Conservation (phyloP, 2,329 filamentous ascomycete genomes). For the Alternaria brassicicola region DNA sequence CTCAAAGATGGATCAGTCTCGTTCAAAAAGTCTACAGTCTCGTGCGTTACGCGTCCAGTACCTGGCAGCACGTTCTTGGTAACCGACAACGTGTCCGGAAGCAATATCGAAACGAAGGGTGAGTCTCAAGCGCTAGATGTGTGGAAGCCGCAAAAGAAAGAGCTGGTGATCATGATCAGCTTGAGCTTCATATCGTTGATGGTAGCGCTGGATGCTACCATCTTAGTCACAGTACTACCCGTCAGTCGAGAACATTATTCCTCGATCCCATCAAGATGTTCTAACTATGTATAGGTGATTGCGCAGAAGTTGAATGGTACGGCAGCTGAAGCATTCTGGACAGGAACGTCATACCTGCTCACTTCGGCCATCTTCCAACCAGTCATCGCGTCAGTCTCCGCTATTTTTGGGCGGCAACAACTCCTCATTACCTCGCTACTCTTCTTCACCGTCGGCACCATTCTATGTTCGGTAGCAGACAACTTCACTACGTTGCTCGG, state of each 20-base stretch:
- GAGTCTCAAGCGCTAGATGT: not conserved
- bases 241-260: constrained; percentile 14
- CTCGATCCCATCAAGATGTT: not conserved
- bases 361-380: constrained; percentile 68
- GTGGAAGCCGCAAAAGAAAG: constrained; percentile 24
- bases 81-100: not conserved
- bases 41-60: not conserved
- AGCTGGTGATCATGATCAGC: constrained; percentile 36
- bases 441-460: constrained; percentile 56
- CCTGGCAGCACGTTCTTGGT: constrained; percentile 2
- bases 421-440: constrained; percentile 47
- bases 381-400: constrained; percentile 47
- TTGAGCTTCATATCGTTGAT: constrained; percentile 37
- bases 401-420: constrained; percentile 59
- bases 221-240: constrained; percentile 37
- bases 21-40: not conserved
- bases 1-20: not conserved
- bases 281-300: constrained; percentile 26
- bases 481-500: constrained; percentile 44
- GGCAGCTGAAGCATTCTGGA: constrained; percentile 67
- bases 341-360: constrained; percentile 72
- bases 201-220: constrained; percentile 41
- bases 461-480: constrained; percentile 50
- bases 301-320: constrained; percentile 31
- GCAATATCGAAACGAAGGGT: constrained; percentile 20